Base-by-base conservation (phyloP, 2,329 filamentous ascomycete species). In the Emmonsiellopsis sp. region DNA sequence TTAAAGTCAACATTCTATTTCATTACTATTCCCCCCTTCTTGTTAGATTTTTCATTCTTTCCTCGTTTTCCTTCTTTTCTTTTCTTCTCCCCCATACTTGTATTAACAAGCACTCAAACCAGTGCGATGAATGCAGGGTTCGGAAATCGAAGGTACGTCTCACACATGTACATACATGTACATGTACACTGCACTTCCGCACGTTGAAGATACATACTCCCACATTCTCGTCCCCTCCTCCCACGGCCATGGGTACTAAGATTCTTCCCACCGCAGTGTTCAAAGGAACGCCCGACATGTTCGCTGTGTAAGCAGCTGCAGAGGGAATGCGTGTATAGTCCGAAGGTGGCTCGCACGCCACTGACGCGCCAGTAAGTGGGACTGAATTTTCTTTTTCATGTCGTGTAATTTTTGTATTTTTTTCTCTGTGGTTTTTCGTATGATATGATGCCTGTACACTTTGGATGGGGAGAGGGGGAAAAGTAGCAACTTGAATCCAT, bases 261-360 rank as follows among this genome's bases (percentile, higher is more conserved):
- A n/a, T 26, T 50, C 45, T 2, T 40, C 47, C 31, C 26, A 13
- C 34, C 4, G 8, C 13, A 41, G 35, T 50, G 40, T 35, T 50
- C 38, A 38, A 34, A 41, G 32, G 10, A 43, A 20, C 38, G 49
- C 16, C 71, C 71, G 35, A 59, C 60, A 47, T 73, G 71, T 55
- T 56, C 65, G 35, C 65, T 70, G 61, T 73, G 71, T 57, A 63
- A 62, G 54, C 70, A 72, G 53, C 57, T 72, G 50, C 64, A 66
- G 52, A 70, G 70, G 55, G 63, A 70, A 55, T 73, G 71, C 62
- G 65, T 65, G 31, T 73, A 73, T 58, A 73, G 71, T 20, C 45
- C 45, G 2, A 72, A 71, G 58, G 59, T 71, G n/a, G 64, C 65
- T 42, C 63, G 71, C 47, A 73, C 70, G 50, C 70, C 71, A 42